phyloP scores from a whole-genome alignment of 148 eudicot species.

The Heliosperma pusillum region DNA sequence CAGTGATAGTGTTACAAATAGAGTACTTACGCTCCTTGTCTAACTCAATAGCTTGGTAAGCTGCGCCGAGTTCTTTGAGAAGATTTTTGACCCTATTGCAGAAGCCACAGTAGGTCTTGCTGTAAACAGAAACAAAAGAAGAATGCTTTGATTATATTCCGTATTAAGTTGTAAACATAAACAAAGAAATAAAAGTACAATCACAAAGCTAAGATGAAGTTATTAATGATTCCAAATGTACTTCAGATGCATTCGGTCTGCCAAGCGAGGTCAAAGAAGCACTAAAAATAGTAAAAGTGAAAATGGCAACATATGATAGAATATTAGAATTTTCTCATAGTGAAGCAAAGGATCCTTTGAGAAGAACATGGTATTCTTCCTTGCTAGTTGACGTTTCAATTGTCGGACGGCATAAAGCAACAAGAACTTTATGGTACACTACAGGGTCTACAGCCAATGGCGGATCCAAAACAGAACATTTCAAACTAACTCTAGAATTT shows the following conservation, averaged over 20 bases:
- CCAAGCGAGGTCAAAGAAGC: not conserved
- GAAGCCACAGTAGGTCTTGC: constrained; percentile 72
- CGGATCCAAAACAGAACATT: not conserved
- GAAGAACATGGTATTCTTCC: not conserved
- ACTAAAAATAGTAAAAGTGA: not conserved
- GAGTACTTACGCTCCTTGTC: constrained; percentile 60
- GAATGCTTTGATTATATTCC: not conserved
- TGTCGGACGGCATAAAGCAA: not conserved
- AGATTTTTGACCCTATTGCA: constrained; percentile 60
- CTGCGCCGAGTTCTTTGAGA: constrained; percentile 54
- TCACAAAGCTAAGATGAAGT: not conserved
- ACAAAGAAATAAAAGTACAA: not conserved
- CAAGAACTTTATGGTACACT: not conserved
- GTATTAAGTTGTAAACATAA: not conserved
- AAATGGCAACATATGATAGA: not conserved
- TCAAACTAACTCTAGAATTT: not conserved
- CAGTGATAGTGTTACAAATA: not conserved
- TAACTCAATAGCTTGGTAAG: constrained; percentile 58
- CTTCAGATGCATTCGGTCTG: constrained; percentile 9
- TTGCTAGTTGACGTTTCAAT: not conserved
- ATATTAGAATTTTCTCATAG: not conserved
- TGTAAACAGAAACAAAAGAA: constrained; percentile 30
- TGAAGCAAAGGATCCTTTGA: constrained; percentile 9
- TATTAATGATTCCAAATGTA: constrained; percentile 4
- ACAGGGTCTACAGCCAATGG: not conserved